Percentiles rank a stretch among this genome's conserved stretches.
These are phyloP conservation scores for Annona cherimola DNA, from an alignment of 164 flowering plant species.

Conservation along the genomic window DNA sequence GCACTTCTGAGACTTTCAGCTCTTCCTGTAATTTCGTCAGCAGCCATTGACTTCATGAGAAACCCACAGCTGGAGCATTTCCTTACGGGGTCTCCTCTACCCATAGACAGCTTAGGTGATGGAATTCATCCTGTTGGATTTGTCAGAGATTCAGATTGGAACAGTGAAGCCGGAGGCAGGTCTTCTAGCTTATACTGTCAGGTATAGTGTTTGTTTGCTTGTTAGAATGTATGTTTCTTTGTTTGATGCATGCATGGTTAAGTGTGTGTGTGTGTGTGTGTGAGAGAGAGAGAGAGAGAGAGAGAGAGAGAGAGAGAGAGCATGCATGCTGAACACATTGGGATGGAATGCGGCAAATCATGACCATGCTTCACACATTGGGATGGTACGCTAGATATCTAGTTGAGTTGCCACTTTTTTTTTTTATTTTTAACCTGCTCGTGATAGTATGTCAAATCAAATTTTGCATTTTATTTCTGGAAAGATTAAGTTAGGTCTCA, in stretches of 20 bases:
- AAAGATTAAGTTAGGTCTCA: not conserved
- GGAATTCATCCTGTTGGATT: constrained; percentile 21
- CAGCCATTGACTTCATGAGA: constrained; percentile 55
- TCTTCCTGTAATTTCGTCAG: constrained; percentile 67
- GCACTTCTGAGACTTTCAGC: constrained; percentile 54
- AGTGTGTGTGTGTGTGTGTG: no score
- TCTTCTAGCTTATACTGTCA: constrained; percentile 56
- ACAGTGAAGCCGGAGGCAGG: constrained; percentile 27
- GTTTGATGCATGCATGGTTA: not conserved
- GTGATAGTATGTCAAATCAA: not conserved
- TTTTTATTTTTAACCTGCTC: not conserved
- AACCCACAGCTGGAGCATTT: constrained; percentile 62
- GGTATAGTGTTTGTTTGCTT: constrained; percentile 33
- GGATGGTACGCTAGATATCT: no score
- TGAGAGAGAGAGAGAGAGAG: no score
- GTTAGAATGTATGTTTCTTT: not conserved
- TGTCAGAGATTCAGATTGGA: constrained; percentile 24
- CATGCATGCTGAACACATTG: no score
- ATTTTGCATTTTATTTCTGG: not conserved
- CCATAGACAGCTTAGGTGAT: constrained; percentile 13
- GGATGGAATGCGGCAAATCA: no score
- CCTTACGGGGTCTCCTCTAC: constrained; percentile 33
- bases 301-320: no score
- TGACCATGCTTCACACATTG: no score
- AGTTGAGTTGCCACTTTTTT: not conserved